Base-by-base conservation (phyloP, 257 asterid genomes). In the Solanum commersonii region DNA sequence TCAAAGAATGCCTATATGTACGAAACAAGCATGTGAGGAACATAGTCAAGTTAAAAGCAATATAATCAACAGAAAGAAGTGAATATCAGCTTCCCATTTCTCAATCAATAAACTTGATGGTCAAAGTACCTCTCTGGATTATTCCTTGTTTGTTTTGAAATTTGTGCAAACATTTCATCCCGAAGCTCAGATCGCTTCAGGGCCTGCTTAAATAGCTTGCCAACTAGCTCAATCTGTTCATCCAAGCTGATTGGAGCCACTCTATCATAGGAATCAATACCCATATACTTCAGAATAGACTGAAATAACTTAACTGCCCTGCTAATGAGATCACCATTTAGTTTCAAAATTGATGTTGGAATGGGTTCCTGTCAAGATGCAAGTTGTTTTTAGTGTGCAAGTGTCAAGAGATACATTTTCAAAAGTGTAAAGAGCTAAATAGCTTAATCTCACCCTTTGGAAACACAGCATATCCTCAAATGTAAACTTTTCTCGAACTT, bases 391-490 rank as follows among this genome's bases (percentile, higher is more conserved):
- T 82, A 91, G 89, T 82, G 87, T 73, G 72, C 56, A 76, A 37
- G 29, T 42, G 60, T 31, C 46, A 89, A 72, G 56, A 86, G 33
- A 74, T 73, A 40, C 70, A 6, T 44, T 34, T 34, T 46, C 34
- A 71, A 25, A 86, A 27, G 34, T 89, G 71, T 56, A 5, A 38
- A 46, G 84, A 84, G 84, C 40, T 78, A 88, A 86, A 77, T 83
- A 84, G 84, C 78, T 88, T 27, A 35, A 56, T 59, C 84, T 88
- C 90, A 97, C 99, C 98, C 93, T 98, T 87, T 96, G 99, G 89
- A 94, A 98, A 89, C 98, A 94, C 46, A 98, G 90, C 99, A 98
- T 98, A 92, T 98, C 99, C 91, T 95, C 99, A 91, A 97, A 94
- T 88, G 98, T 95, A 92, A 95, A 92, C 84, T 96, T 98, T 87